phyloP scores from a whole-genome alignment of 306 rosid genomes.

The Lagenaria siceraria region DNA sequence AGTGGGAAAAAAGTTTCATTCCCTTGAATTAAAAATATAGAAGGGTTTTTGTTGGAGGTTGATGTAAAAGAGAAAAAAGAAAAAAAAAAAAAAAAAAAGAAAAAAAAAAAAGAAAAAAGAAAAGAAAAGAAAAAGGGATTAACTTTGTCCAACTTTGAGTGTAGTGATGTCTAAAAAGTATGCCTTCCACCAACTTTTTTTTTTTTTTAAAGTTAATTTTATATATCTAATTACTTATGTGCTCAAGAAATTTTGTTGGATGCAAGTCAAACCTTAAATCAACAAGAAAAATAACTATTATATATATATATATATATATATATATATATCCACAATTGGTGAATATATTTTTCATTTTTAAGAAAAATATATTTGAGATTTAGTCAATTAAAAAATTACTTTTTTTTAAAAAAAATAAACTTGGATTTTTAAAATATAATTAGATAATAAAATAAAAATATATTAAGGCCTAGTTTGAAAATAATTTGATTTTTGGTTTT shows the following conservation, averaged over 20 bases:
- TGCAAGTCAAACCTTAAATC: not conserved
- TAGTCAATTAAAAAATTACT: too few species aligned
- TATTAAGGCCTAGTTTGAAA: too few species aligned
- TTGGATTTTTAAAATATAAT: too few species aligned
- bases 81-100: too few species aligned
- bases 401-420: too few species aligned
- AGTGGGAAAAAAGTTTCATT: not conserved
- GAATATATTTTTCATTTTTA: too few species aligned
- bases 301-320: too few species aligned
- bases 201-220: not conserved
- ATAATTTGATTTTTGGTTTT: too few species aligned
- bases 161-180: not conserved
- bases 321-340: too few species aligned
- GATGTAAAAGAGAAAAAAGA: not conserved
- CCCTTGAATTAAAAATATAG: not conserved
- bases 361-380: too few species aligned
- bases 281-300: too few species aligned
- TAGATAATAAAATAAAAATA: not conserved
- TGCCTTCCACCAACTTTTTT: not conserved
- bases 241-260: not conserved
- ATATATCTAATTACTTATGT: not conserved
- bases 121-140: not conserved
- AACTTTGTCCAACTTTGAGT: not conserved
- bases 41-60: not conserved
- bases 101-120: not conserved